A percentile compares a stretch with the other conserved stretches of the same genome.
Conservation (phyloP, 148 eudicot species). For the Chenopodium suecicum region DNA sequence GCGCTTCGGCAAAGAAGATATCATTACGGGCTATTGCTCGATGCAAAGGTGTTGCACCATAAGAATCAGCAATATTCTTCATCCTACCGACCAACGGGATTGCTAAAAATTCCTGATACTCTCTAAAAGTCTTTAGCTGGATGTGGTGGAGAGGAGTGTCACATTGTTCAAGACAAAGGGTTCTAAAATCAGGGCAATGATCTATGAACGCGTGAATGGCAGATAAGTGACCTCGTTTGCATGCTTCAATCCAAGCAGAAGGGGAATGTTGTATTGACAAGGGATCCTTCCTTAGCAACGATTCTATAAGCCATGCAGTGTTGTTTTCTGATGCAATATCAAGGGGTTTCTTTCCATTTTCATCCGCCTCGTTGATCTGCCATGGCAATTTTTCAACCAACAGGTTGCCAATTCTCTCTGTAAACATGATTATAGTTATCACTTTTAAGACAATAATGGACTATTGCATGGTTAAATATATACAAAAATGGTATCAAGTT, state of each 20-base stretch:
- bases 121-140: neutral
- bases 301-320: slow-evolving; percentile 16
- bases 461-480: too few relatives aligned
- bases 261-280: slow-evolving; percentile 8
- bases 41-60: slow-evolving; percentile 14
- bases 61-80: slow-evolving; percentile 11
- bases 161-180: neutral
- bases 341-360: neutral
- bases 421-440: neutral
- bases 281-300: slow-evolving; percentile 14
- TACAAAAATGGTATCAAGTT: too few relatives aligned
- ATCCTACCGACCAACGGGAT: slow-evolving; percentile 12
- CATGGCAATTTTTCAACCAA: slow-evolving; percentile 12
- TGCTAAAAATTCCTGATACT: slow-evolving; percentile 10
- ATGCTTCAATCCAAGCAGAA: slow-evolving; percentile 18
- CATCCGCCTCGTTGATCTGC: slow-evolving; percentile 8
- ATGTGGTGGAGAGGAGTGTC: slow-evolving; percentile 17
- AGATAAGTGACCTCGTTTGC: slow-evolving; percentile 6
- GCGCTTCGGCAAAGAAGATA: slow-evolving; percentile 13
- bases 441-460: neutral
- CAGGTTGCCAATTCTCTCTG: slow-evolving; percentile 6
- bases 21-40: slow-evolving; percentile 8
- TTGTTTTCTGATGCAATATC: slow-evolving; percentile 8
- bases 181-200: slow-evolving; percentile 9
- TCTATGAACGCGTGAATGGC: slow-evolving; percentile 1